A percentile compares a stretch with the other conserved stretches of the same genome.
Conservation (phyloP, 2,329 filamentous ascomycete genomes). For the Nannizzia gypsea region DNA sequence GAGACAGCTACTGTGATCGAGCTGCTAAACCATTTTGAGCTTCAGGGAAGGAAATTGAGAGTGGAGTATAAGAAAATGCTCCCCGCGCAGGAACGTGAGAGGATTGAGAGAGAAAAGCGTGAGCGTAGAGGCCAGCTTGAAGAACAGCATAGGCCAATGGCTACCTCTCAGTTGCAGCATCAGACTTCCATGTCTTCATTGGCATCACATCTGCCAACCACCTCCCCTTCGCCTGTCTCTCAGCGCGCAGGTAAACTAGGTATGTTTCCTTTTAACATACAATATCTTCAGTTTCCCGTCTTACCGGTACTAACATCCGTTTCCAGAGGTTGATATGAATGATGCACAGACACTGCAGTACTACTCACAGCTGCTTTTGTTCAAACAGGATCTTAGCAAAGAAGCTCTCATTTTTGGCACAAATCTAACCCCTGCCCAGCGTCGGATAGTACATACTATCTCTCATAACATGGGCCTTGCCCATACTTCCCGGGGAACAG, state of each 20-base stretch:
- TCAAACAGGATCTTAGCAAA: constrained; percentile 65
- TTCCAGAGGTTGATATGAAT: constrained; percentile 72
- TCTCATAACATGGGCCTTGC: constrained; percentile 90
- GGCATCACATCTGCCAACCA: constrained; percentile 50
- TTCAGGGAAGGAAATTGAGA: constrained; percentile 84
- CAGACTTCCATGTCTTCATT: constrained; percentile 81
- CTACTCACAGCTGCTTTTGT: constrained; percentile 81
- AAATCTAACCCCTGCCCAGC: constrained; percentile 67
- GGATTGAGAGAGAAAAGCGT: constrained; percentile 93
- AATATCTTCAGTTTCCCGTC: constrained; percentile 8
- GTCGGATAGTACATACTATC: constrained; percentile 82
- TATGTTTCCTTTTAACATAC: constrained; percentile 13
- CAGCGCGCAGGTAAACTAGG: constrained; percentile 35
- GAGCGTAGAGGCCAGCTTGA: constrained; percentile 92
- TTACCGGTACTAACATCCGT: constrained; percentile 8
- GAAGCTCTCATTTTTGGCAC: constrained; percentile 78
- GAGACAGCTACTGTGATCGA: constrained; percentile 91
- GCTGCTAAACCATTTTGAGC: constrained; percentile 85
- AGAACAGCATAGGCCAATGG: constrained; percentile 78
- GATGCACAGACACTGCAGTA: constrained; percentile 76
- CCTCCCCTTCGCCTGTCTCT: constrained; percentile 57
- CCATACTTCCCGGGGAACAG: constrained; percentile 79
- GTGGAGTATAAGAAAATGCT: constrained; percentile 99
- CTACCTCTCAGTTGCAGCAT: constrained; percentile 55
- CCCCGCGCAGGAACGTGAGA: constrained; percentile 81